phyloP scores from a whole-genome alignment of 192 early-diverging fungal genomes.

The Rhizoclosmatium sp. region DNA sequence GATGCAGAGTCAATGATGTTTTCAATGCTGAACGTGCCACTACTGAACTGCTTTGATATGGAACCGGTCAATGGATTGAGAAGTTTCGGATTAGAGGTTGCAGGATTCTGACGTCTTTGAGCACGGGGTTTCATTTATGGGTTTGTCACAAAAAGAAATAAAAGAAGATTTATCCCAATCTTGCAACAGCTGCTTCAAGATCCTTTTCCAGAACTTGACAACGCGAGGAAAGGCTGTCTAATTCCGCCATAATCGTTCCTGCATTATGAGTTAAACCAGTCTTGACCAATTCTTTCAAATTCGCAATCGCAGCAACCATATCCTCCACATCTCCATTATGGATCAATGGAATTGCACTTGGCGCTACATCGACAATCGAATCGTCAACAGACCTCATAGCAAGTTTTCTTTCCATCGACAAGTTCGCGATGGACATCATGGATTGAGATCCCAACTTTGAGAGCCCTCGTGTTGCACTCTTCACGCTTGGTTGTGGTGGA shows the following conservation, averaged over 20 bases:
- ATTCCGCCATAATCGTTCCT: constrained; percentile 4
- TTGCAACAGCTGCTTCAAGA: constrained; percentile 4
- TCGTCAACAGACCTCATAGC: too few species aligned
- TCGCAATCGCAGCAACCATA: constrained; percentile 10
- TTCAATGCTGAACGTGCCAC: not conserved
- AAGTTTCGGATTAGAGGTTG: not conserved
- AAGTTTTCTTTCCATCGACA: too few species aligned
- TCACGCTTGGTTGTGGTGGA: too few species aligned
- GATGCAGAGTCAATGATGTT: not conserved
- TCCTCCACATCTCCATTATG: constrained; percentile 1
- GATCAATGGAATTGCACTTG: not conserved
- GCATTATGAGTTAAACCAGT: not conserved
- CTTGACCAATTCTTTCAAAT: constrained; percentile 15
- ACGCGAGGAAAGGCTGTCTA: constrained; percentile 16
- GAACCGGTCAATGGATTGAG: not conserved
- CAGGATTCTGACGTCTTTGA: not conserved
- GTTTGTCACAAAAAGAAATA: not conserved
- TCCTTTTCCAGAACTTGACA: constrained; percentile 23
- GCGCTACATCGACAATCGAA: not conserved
- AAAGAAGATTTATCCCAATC: not conserved
- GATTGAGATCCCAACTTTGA: too few species aligned
- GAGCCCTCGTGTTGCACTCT: too few species aligned
- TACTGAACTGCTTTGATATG: not conserved
- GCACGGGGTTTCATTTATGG: not conserved
- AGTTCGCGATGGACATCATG: too few species aligned